Conservation (phyloP, 2,329 filamentous ascomycete species). For the Pleochaeta shiraiana region DNA sequence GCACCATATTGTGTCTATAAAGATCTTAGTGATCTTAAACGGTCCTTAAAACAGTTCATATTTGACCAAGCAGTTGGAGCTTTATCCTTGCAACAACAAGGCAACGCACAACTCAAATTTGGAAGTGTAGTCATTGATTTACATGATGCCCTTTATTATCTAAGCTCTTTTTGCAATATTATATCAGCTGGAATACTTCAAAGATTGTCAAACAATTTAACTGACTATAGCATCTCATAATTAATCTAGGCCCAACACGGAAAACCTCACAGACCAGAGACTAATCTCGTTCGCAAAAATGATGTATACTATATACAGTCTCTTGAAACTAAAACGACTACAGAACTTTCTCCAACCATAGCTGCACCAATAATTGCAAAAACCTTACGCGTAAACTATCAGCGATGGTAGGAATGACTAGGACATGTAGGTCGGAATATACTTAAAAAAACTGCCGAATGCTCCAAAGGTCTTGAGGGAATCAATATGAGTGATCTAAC, state of each 20-base stretch:
- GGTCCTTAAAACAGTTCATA: neutral
- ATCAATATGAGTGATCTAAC: neutral
- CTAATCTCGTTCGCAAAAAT: neutral
- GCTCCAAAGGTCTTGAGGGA: neutral
- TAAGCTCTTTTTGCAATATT: neutral
- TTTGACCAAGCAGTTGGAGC: neutral
- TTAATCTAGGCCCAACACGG: neutral
- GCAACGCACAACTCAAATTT: neutral
- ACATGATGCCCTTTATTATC: neutral
- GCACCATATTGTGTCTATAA: neutral
- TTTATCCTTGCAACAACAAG: neutral
- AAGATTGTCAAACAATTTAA: neutral
- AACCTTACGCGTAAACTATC: neutral
- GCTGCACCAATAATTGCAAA: neutral
- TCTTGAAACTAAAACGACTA: neutral
- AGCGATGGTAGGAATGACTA: neutral
- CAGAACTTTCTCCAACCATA: neutral
- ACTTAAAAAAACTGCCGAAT: neutral
- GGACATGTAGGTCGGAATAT: neutral
- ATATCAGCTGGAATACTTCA: neutral
- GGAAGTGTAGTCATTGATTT: neutral
- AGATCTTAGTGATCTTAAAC: neutral
- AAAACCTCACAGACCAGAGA: neutral
- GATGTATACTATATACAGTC: neutral
- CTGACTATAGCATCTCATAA: neutral